Evolutionary conservation across 1,284 basidiomycete genomes (phyloP).

Genomic region (Leccinum olivaceoglutinosum): DNA sequence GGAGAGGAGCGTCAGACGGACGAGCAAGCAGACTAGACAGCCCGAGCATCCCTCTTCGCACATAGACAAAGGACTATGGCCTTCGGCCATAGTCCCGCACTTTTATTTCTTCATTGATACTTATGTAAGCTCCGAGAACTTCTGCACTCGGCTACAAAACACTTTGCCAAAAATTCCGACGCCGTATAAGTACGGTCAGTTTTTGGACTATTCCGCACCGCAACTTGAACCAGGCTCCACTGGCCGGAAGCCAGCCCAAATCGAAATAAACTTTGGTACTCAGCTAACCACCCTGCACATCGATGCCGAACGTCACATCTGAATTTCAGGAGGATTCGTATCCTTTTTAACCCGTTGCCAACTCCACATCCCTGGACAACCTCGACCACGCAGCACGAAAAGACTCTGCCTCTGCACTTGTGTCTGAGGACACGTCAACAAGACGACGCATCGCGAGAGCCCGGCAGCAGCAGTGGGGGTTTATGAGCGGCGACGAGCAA

Average conservation of each 20-base stretch:
- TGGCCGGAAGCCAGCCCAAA: slow-evolving; percentile 41
- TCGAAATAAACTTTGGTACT: slow-evolving; percentile 65
- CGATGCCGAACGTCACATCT: slow-evolving; percentile 40
- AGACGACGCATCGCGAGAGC: slow-evolving; percentile 51
- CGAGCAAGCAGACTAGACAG: too few species aligned
- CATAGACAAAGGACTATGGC: too few species aligned
- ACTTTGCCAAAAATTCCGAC: too few species aligned
- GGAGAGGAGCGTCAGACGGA: too few species aligned
- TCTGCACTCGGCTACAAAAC: too few species aligned
- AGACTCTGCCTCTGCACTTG: slow-evolving; percentile 63
- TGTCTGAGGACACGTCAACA: slow-evolving; percentile 61
- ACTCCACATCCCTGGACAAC: slow-evolving; percentile 29
- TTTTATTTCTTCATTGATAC: too few species aligned
- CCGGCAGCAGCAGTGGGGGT: slow-evolving; percentile 32
- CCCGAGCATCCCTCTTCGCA: too few species aligned
- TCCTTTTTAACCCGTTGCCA: slow-evolving; percentile 36
- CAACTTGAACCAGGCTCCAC: too few species aligned
- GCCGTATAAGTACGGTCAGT: too few species aligned
- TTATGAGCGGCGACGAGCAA: slow-evolving; percentile 33
- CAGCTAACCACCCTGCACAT: slow-evolving; percentile 34
- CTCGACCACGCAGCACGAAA: slow-evolving; percentile 35
- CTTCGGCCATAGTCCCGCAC: too few species aligned
- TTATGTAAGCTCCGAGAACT: too few species aligned
- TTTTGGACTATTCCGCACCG: too few species aligned
- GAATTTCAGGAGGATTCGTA: slow-evolving; percentile 70